These are phyloP conservation scores for Byssothecium circinans DNA, from an alignment of 2,329 filamentous ascomycete species.

Conservation along the genomic window DNA sequence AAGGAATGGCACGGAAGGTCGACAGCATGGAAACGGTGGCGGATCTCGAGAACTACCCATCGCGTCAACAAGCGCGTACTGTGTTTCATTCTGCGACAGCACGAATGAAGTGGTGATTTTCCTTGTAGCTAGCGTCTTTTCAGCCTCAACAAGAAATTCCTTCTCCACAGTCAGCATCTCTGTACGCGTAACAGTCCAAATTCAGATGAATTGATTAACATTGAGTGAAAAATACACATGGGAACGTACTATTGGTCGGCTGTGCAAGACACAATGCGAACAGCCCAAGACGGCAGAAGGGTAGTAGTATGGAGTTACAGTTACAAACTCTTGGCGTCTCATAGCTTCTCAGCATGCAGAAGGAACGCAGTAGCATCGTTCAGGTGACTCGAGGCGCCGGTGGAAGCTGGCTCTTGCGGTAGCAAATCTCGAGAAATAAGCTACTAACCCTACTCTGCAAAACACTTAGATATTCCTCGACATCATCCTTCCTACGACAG, in stretches of 20 bases:
- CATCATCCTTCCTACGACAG: too few relatives aligned
- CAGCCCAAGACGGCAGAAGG: too few relatives aligned
- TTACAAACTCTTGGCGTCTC: neutral
- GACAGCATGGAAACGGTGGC: neutral
- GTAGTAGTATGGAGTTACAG: neutral
- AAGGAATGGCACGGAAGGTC: neutral
- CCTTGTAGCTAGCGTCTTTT: slow-evolving; percentile 4
- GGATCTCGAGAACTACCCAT: neutral
- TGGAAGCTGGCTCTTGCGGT: too few relatives aligned
- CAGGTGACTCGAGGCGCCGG: too few relatives aligned
- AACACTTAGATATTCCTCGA: too few relatives aligned
- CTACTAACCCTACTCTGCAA: too few relatives aligned
- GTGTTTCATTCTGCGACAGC: neutral
- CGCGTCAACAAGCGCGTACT: slow-evolving; percentile 1
- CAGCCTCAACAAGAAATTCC: slow-evolving; percentile 6
- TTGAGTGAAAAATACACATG: too few relatives aligned
- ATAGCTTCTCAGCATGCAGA: too few relatives aligned
- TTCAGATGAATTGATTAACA: neutral
- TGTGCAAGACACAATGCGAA: too few relatives aligned
- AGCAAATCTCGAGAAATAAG: too few relatives aligned
- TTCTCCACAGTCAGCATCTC: slow-evolving; percentile 3
- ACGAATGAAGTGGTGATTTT: neutral
- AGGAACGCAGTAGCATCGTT: neutral
- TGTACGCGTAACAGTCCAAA: neutral
- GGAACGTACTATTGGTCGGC: too few relatives aligned